Conservation (phyloP, 2,329 filamentous ascomycete genomes). For the Alternaria arbusti region DNA sequence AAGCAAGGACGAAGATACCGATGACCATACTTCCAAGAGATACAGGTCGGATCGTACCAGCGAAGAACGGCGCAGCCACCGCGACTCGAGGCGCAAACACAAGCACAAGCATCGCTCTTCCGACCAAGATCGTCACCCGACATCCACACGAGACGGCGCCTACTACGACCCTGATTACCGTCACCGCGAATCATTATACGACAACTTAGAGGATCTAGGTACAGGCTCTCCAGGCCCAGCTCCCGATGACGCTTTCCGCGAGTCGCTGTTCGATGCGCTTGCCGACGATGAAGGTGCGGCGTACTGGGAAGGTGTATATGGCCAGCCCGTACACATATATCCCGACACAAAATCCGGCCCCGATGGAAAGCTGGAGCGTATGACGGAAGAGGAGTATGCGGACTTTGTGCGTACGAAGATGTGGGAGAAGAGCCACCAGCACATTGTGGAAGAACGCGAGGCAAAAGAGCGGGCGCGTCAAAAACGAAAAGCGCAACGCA, state of each 20-base stretch:
- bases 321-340: conserved; percentile 89
- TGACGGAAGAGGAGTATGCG: conserved; percentile 93
- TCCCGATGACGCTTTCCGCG: conserved; percentile 80
- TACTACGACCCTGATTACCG: conserved; percentile 42
- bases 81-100: conserved; percentile 24
- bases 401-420: conserved; percentile 83
- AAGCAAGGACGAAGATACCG: conserved; percentile 9
- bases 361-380: conserved; percentile 71
- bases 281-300: conserved; percentile 94
- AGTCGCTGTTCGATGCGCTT: conserved; percentile 95
- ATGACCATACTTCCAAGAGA: conserved; percentile 18
- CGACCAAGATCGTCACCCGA: conserved; percentile 26
- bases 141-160: conserved; percentile 35
- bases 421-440: conserved; percentile 94
- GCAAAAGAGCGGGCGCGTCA: conserved; percentile 56
- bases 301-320: conserved; percentile 97
- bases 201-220: conserved; percentile 40
- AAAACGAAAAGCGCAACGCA: conserved; percentile 52
- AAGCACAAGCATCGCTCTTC: conserved; percentile 25
- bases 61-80: conserved; percentile 9
- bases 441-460: conserved; percentile 79
- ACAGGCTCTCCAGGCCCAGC: conserved; percentile 47
- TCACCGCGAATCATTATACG: conserved; percentile 42
- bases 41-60: conserved; percentile 16
- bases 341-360: conserved; percentile 61